Base-by-base conservation (phyloP, 495 filamentous ascomycete species). In the Penicillium paradoxum region DNA sequence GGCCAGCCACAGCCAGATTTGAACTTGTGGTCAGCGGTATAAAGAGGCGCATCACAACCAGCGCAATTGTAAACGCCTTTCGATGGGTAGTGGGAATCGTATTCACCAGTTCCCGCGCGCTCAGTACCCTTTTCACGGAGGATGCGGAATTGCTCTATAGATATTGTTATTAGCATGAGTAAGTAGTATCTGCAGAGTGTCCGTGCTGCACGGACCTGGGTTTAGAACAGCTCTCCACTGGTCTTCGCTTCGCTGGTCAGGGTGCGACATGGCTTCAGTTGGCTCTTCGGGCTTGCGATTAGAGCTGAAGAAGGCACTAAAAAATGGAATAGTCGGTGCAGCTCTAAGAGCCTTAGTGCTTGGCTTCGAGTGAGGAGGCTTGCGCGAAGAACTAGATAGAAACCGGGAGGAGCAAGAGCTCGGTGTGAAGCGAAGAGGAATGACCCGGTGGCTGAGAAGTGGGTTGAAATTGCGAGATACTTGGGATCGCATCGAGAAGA, bases 1-100 rank as follows among this genome's bases (percentile, higher is more conserved):
- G 93, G 93, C 93, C 93, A 98, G 44, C 93, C 93, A 71, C 93
- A 98, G 25, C 90, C 90, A 29, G 88, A 92, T 65, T 89, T 88
- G 78, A 98, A 98, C 65, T 98, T 98, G 70, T 93, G 90, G 51
- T 74, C 78, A 9, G 92, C 90, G 60, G 79, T 87, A 77, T 98
- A 98, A 11, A 98, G 83, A 5, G 92, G 91, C 5, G 92, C 81
- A 57, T 83, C 64, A 76, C 93, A 98, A 42, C 79, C 93, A 4
- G 85, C 88, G 72, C 93, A 98, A 51, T 73, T 82, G 74, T 96
- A 96, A 42, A 88, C 79, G 33, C 93, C 93, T 19, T 73, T 54
- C 1, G 71, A 58, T n/a, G 88, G 81, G 66, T 82, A 78, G 73
- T 96, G 91, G 63, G 90, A 86, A 72, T 97, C 84, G 71, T 89